phyloP scores from a whole-genome alignment of 2,329 filamentous ascomycete genomes.

The Thermoascus crustaceus region DNA sequence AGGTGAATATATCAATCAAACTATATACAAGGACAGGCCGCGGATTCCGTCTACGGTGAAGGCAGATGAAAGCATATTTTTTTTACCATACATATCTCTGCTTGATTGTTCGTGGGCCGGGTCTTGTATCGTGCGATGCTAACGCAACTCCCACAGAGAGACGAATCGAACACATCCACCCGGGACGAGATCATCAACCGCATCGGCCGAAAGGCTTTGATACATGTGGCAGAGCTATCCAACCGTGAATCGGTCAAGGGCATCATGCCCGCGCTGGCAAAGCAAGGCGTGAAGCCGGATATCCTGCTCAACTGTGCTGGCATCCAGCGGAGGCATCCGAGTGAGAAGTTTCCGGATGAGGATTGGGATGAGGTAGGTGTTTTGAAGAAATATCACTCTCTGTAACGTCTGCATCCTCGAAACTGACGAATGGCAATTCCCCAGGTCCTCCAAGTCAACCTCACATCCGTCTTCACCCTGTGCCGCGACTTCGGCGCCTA shows the following conservation, averaged over 20 bases:
- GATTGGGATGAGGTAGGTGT: slow-evolving; percentile 61
- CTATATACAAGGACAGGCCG: too few species aligned
- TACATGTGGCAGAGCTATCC: slow-evolving; percentile 38
- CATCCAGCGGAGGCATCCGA: slow-evolving; percentile 71
- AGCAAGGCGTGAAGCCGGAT: slow-evolving; percentile 52
- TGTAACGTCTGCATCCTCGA: neutral
- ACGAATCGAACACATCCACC: slow-evolving; percentile 41
- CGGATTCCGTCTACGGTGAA: too few species aligned
- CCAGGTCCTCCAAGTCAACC: slow-evolving; percentile 78
- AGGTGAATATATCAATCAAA: neutral
- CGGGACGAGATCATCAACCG: slow-evolving; percentile 34
- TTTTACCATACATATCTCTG: neutral
- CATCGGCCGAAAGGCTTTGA: slow-evolving; percentile 33
- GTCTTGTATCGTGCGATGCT: neutral
- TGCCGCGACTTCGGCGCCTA: slow-evolving; percentile 30
- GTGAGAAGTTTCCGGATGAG: slow-evolving; percentile 63
- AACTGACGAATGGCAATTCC: neutral
- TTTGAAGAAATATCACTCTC: neutral
- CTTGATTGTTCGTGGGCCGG: neutral
- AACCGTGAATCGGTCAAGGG: slow-evolving; percentile 33
- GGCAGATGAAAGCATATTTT: too few species aligned
- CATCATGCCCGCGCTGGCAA: slow-evolving; percentile 32
- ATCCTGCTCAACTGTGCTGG: slow-evolving; percentile 83
- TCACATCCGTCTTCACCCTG: slow-evolving; percentile 66
- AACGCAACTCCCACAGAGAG: slow-evolving; percentile 37